phyloP scores from a whole-genome alignment of 257 asterid species.

The Plantago major region DNA sequence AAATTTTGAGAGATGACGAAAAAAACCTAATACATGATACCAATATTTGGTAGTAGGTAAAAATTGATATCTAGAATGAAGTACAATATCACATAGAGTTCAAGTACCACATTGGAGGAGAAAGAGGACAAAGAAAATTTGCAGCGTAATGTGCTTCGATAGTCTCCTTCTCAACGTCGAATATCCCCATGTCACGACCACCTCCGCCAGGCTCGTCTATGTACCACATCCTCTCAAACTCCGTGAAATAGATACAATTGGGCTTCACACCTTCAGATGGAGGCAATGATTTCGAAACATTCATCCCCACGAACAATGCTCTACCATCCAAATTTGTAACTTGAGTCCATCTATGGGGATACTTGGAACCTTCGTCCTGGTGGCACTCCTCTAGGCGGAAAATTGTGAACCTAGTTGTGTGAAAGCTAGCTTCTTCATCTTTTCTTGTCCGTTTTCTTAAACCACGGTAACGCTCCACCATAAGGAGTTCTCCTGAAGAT shows the following conservation, averaged over 20 bases:
- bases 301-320: background rate
- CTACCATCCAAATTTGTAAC: background rate
- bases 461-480: background rate
- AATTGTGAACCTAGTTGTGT: background rate
- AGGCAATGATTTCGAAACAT: background rate
- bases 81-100: too few relatives aligned
- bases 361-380: background rate
- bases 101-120: background rate
- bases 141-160: background rate
- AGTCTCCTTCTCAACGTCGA: background rate
- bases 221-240: background rate
- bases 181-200: background rate
- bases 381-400: background rate
- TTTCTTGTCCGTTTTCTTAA: background rate
- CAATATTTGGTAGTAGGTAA: too few relatives aligned
- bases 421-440: background rate
- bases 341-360: background rate
- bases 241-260: background rate
- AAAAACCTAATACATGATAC: too few relatives aligned
- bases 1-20: too few relatives aligned
- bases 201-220: background rate
- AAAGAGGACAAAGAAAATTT: background rate
- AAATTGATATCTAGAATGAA: too few relatives aligned
- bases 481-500: conserved; percentile 1
- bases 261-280: background rate